Base-by-base conservation (phyloP, 768 basidiomycete genomes). In the Pleurotus djamor region DNA sequence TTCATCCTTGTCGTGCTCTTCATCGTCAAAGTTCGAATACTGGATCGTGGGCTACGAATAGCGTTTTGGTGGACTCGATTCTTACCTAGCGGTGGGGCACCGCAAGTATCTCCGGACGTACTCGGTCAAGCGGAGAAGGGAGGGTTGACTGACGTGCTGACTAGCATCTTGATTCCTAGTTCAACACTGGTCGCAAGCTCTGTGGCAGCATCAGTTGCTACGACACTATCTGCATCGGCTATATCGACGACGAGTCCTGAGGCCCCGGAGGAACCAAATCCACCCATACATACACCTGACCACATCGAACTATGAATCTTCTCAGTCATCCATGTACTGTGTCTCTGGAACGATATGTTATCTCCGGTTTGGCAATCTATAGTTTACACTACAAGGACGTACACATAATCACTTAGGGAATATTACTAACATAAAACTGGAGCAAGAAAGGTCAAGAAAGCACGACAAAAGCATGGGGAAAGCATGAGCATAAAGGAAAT, bases 51-150 rank as follows among this genome's bases (percentile, higher is more conserved):
- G 2, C 61, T 96, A 28, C 79, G 88, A 17, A 78, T 96, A 3
- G 90, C 90, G 0, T 87, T 94, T 54, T 96, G 91, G 89, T 96
- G 94, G 92, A 91, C 89, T 44, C 79, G 83, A 41, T 91, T 91
- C 57, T 58, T 92, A 0, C 91, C 91, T 7, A 48, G 55, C 54
- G 14, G 33, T 16, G 54, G 54, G 54, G 4, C 14, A 16, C 54
- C 14, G n/a, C 41, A 37, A 13, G 51, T 43, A 3, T 17, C 41
- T 7, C 17, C 41, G 17, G 54, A 56, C 14, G 38, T 44, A 32
- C 41, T 56, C 9, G 54, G 38, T 28, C 37, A 56, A 56, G 54
- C 54, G 32, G 54, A 56, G 41, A 56, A 56, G 28, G 54, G 41
- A n/a, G n/a, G 21, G n/a, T 9, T 32, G 13, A 10, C 14, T 21